phyloP scores from a whole-genome alignment of 768 basidiomycete species.

The Russula emetica region DNA sequence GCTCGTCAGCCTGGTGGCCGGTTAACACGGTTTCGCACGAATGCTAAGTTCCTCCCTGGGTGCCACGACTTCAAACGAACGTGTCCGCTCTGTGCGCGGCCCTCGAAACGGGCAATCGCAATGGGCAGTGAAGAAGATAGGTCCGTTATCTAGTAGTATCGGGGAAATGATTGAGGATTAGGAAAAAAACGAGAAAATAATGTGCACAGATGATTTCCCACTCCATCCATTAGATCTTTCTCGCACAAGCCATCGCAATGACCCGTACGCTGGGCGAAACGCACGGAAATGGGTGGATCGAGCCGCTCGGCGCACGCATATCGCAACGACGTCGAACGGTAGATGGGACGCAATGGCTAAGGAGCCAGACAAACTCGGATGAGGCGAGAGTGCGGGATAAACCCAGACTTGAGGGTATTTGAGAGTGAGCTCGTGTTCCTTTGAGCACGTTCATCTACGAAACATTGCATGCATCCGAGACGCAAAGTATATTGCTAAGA shows the following conservation, averaged over 20 bases:
- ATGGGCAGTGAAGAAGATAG: conserved; percentile 25
- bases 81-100: conserved; percentile 33
- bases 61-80: conserved; percentile 36
- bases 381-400: neutral
- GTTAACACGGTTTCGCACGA: neutral
- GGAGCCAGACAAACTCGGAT: conserved; percentile 2
- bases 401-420: conserved; percentile 1
- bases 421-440: neutral
- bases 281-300: conserved; percentile 10
- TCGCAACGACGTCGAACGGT: conserved; percentile 8
- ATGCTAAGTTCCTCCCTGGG: conserved; percentile 30
- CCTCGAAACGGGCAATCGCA: conserved; percentile 19
- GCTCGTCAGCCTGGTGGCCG: neutral
- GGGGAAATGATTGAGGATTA: conserved; percentile 7
- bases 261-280: neutral
- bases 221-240: neutral
- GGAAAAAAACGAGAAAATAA: neutral
- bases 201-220: conserved; percentile 3
- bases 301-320: neutral
- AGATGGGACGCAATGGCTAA: conserved; percentile 10
- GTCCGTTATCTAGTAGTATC: neutral
- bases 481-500: neutral
- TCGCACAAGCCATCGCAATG: neutral
- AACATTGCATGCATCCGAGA: neutral
- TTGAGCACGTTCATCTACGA: neutral